A percentile compares a stretch with the other conserved stretches of the same genome.
Evolutionary conservation across 2,329 filamentous ascomycete genomes (phyloP).

Genomic region (Fonsecaea multimorphosa): DNA sequence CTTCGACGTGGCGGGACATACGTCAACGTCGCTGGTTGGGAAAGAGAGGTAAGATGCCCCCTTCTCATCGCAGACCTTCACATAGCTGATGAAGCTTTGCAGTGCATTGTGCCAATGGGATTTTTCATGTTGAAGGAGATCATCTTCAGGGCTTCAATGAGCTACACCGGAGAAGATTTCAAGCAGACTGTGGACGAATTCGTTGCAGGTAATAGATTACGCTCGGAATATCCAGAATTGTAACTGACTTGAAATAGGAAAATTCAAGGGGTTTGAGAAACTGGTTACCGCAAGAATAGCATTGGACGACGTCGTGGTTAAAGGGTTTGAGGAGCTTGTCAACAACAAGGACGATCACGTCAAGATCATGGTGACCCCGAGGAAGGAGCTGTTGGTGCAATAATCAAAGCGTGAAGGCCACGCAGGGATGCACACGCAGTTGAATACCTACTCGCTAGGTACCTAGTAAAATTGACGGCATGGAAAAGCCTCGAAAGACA

Average conservation of each 20-base stretch:
- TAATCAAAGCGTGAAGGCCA: no score
- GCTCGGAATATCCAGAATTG: not conserved
- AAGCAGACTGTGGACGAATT: constrained; percentile 42
- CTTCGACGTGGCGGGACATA: constrained; percentile 57
- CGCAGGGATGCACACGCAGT: no score
- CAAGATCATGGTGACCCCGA: constrained; percentile 45
- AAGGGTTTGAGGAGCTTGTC: constrained; percentile 45
- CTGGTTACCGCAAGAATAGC: constrained; percentile 46
- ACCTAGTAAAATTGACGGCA: no score
- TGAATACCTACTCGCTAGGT: no score
- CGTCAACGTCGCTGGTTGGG: constrained; percentile 63
- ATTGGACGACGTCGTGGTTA: constrained; percentile 43
- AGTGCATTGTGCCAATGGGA: constrained; percentile 41
- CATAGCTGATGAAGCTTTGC: constrained; percentile 5
- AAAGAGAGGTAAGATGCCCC: constrained; percentile 36
- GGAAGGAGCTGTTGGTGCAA: constrained; percentile 19
- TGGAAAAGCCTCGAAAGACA: not conserved
- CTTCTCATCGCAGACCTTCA: not conserved
- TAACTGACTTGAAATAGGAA: constrained; percentile 37
- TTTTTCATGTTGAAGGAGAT: constrained; percentile 44
- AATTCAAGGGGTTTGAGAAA: constrained; percentile 43
- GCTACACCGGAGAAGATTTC: constrained; percentile 45
- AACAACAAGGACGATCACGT: constrained; percentile 45
- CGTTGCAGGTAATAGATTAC: constrained; percentile 22
- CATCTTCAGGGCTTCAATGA: constrained; percentile 42